Evolutionary conservation across 179 eudicot species (phyloP), one percentile per base, ranked within the genome.

Genomic region (Corrigiola litoralis): DNA sequence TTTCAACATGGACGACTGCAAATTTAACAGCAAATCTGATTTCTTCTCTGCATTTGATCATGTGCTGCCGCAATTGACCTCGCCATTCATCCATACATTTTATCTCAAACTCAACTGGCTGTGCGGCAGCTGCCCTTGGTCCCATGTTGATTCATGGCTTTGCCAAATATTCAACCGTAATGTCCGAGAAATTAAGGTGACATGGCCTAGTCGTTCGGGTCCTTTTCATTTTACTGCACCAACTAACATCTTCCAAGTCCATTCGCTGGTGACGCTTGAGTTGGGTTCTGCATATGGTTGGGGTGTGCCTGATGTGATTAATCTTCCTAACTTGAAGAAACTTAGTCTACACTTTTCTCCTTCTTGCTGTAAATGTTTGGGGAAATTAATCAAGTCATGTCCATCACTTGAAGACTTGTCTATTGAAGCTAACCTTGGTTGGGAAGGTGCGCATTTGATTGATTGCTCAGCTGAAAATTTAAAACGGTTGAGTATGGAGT

Each of bases 321-420:
- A 36, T 4, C 61, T 57, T 36, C 61, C 61, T 20, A 18, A 33
- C 21, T 11, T 34, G 5, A 33, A 18, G 45, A 33, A 20, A 0
- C 48, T 59, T 13, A 24, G 10, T 32, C 6, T 31, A 4, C 2
- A 0, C 2, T 2, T 56, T 28, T 4, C 2, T 2, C 14, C 16
- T 8, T 18, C 1, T 8, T 12, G 9, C 2, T 56, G 7, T n/a
- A 16, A 33, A 18, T 33, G 61, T 44, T 9, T 58, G 0, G 4
- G 6, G 1, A 38, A 13, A 25, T 20, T 40, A 59, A 21, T 59
- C 14, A 7, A n/a, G 0, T 12, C 23, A 24, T 40, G 64, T 25
- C 64, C 64, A 16, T 59, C 36, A 6, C 64, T 59, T 24, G 36
- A 59, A 27, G 24, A 59, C 40, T 27, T 59, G 33, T 40, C 21